phyloP scores from a whole-genome alignment of 768 basidiomycete species.

The Tulasnella calospora region DNA sequence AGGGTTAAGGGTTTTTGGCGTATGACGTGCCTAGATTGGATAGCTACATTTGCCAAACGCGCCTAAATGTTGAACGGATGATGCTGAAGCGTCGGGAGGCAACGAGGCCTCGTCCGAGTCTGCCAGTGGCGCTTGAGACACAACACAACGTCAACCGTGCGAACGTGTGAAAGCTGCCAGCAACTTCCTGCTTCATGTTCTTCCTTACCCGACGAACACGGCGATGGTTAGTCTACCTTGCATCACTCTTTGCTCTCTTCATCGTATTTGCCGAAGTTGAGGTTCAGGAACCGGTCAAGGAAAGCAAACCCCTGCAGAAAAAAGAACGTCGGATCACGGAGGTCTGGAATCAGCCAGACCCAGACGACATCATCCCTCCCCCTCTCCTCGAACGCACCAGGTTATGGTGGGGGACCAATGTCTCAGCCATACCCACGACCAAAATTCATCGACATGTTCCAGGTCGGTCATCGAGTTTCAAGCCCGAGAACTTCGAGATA shows the following conservation, averaged over 20 bases:
- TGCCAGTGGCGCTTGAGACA: conserved; percentile 45
- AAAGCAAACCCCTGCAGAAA: background rate
- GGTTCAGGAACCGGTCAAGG: background rate
- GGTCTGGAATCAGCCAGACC: background rate
- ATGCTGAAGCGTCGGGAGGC: too few species aligned
- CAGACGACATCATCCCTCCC: background rate
- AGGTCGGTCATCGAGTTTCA: background rate
- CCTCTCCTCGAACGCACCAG: background rate
- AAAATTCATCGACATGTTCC: background rate
- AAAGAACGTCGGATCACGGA: background rate
- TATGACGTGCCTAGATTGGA: too few species aligned
- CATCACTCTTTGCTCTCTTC: background rate
- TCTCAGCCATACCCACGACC: background rate
- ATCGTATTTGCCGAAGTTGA: background rate
- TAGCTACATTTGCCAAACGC: conserved; percentile 10
- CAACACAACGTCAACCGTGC: background rate
- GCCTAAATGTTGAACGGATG: too few species aligned
- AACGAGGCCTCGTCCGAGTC: background rate
- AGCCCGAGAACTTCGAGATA: background rate
- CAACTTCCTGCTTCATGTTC: background rate
- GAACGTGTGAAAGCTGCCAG: background rate
- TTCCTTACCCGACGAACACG: background rate
- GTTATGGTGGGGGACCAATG: background rate
- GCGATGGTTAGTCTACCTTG: background rate
- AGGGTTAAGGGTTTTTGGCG: too few species aligned